Base-by-base conservation (phyloP, 106 monocot species). In the Dendrobium officinale region DNA sequence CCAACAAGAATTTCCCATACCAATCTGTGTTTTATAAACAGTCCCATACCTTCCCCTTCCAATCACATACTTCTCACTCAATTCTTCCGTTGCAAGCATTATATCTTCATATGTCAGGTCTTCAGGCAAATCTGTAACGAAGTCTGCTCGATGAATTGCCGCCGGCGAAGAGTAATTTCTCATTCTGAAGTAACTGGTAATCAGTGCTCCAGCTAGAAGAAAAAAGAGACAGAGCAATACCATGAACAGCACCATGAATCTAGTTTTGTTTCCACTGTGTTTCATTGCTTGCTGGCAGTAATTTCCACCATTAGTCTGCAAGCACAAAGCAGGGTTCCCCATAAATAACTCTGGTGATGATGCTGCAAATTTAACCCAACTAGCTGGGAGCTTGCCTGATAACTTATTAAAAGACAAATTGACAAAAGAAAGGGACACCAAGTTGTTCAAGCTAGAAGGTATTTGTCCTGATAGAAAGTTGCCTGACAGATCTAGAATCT, bases 1-100 rank as follows among this genome's bases (percentile, higher is more conserved):
- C 91, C 91, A 94, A 17, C 78, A 78, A 11, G 72, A 77, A 75
- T 89, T 91, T 27, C 87, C 88, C 22, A 75, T 58, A 27, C 79
- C 87, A 72, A 86, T 79, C 80, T 90, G 88, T 19, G 83, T 82
- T 26, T 84, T 81, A 80, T 91, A 94, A 66, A 94, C 94, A 44
- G 88, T 88, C 8, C 94, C 91, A 85, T 90, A 86, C 67, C 79
- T 89, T 70, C 94, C 94, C 74, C 82, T 91, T 27, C 94, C 91
- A 73, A 94, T 90, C 31, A 91, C 80, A 85, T 90, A 87, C 74
- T 94, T 86, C 24, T 94, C 94, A 54, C 87, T 90, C 79, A 86
- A 81, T 8, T 88, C 88, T 56, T 91, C 91, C 15, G 94, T 91
- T 4, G 81, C 85, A 54, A 78, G 80, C 77, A 94, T 42, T 79